A percentile compares a stretch with the other conserved stretches of the same genome.
These are phyloP conservation scores for Aspergillus pseudotamarii DNA, from an alignment of 2,329 filamentous ascomycete species.

Conservation along the genomic window DNA sequence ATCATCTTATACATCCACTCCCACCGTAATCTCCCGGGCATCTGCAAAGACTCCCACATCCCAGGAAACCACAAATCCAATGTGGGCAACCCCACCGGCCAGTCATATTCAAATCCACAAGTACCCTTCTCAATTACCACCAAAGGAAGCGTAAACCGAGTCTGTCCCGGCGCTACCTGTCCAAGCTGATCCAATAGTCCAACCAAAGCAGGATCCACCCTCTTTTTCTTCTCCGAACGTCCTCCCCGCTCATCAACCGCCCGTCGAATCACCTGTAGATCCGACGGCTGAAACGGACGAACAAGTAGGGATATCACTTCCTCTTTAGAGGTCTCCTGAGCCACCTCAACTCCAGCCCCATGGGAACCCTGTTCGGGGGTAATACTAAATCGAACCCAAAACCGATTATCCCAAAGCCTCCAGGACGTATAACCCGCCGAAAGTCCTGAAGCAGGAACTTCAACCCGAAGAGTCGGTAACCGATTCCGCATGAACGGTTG, in stretches of 20 bases:
- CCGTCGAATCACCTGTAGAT: slow-evolving; percentile 29
- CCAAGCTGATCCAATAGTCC: slow-evolving; percentile 24
- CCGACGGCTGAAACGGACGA: slow-evolving; percentile 41
- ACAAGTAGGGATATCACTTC: slow-evolving; percentile 35
- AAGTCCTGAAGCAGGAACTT: slow-evolving; percentile 17
- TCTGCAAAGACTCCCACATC: slow-evolving; percentile 10
- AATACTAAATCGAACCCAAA: slow-evolving; percentile 56
- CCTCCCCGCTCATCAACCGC: slow-evolving; percentile 10
- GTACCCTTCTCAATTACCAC: slow-evolving; percentile 22
- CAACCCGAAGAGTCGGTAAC: slow-evolving; percentile 24
- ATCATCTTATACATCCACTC: slow-evolving; percentile 46
- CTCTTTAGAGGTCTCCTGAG: not conserved
- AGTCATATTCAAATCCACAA: slow-evolving; percentile 7
- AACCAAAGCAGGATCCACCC: not conserved
- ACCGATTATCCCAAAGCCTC: slow-evolving; percentile 58
- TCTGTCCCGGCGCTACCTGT: slow-evolving; percentile 35
- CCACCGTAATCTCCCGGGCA: slow-evolving; percentile 35
- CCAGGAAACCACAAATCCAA: slow-evolving; percentile 25
- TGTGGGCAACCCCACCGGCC: slow-evolving; percentile 33
- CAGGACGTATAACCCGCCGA: slow-evolving; percentile 23
- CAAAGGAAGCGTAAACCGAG: slow-evolving; percentile 48
- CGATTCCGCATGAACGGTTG: slow-evolving; percentile 38
- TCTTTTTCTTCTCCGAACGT: slow-evolving; percentile 2
- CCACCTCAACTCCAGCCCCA: not conserved
- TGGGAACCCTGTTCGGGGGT: slow-evolving; percentile 3